These are phyloP conservation scores for Caulochytrium protostelioides DNA, from an alignment of 371 early-diverging fungal species.

Conservation along the genomic window DNA sequence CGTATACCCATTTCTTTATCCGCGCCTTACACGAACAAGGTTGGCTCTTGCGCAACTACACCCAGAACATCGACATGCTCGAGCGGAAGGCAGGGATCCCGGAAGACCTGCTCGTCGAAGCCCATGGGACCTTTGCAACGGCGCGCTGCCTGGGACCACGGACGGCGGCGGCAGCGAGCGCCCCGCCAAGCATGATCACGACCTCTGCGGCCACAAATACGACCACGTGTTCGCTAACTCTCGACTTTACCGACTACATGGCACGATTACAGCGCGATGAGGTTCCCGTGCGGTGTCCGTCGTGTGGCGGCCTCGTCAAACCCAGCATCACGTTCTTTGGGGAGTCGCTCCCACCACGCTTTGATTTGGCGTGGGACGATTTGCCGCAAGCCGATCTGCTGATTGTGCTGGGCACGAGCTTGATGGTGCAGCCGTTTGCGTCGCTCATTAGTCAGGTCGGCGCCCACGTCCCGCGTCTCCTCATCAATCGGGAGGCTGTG, in stretches of 20 bases:
- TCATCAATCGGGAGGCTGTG: constrained; percentile 66
- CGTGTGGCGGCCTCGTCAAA: constrained; percentile 59
- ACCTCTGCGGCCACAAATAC: no score
- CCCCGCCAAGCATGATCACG: constrained; percentile 29
- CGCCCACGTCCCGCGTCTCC: constrained; percentile 45
- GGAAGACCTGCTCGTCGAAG: constrained; percentile 55
- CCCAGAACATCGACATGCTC: constrained; percentile 91
- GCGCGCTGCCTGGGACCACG: constrained; percentile 62
- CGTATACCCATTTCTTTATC: constrained; percentile 68
- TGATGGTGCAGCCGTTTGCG: constrained; percentile 75
- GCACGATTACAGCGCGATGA: constrained; percentile 24
- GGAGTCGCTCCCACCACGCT: constrained; percentile 58
- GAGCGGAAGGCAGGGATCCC: constrained; percentile 63
- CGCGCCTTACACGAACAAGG: constrained; percentile 47
- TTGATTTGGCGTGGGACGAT: constrained; percentile 19
- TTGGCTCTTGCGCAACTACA: constrained; percentile 56
- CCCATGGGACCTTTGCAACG: constrained; percentile 76
- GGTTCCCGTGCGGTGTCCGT: constrained; percentile 51
- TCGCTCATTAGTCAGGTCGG: constrained; percentile 42
- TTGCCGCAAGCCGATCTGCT: constrained; percentile 53
- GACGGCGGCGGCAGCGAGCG: no score
- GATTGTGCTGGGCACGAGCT: constrained; percentile 69
- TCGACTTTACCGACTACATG: neutral
- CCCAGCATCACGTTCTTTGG: constrained; percentile 92
- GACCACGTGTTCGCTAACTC: neutral